Evolutionary conservation across 352 stramenopile genomes (phyloP).

Genomic region (Blastocystis sp.): DNA sequence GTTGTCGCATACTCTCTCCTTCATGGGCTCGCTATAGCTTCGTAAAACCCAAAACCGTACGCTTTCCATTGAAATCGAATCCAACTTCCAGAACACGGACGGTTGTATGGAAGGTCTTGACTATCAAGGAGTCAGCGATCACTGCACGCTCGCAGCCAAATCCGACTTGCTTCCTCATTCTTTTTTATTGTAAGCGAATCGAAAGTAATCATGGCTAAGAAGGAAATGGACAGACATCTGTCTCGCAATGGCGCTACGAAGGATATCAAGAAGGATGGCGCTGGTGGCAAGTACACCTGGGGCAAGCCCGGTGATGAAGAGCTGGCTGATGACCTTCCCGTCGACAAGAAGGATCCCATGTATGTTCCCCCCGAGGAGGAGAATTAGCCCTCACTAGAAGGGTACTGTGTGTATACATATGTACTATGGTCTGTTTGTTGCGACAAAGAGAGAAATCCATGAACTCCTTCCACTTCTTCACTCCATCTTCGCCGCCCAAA

Average conservation of each 20-base stretch:
- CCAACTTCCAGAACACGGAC: neutral
- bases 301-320: constrained; percentile 72
- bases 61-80: no score
- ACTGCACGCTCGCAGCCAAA: neutral
- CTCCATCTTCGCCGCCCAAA: neutral
- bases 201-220: constrained; percentile 58
- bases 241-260: constrained; percentile 71
- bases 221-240: constrained; percentile 70
- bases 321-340: constrained; percentile 52
- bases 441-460: neutral
- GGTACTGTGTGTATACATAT: neutral
- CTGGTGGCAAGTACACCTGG: constrained; percentile 72
- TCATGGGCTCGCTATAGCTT: no score
- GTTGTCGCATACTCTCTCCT: neutral
- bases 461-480: neutral
- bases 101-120: neutral
- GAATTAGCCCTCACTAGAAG: constrained; percentile 49
- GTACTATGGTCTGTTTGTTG: constrained; percentile 37
- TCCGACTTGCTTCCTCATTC: constrained; percentile 27
- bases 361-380: constrained; percentile 71
- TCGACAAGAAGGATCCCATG: constrained; percentile 71
- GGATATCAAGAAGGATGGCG: constrained; percentile 70
- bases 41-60: no score
- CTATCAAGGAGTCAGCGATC: constrained; percentile 25
- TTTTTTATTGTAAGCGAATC: constrained; percentile 13